These are phyloP conservation scores for Colletotrichum orchidophilum DNA, from an alignment of 2,329 filamentous ascomycete genomes.

Conservation along the genomic window DNA sequence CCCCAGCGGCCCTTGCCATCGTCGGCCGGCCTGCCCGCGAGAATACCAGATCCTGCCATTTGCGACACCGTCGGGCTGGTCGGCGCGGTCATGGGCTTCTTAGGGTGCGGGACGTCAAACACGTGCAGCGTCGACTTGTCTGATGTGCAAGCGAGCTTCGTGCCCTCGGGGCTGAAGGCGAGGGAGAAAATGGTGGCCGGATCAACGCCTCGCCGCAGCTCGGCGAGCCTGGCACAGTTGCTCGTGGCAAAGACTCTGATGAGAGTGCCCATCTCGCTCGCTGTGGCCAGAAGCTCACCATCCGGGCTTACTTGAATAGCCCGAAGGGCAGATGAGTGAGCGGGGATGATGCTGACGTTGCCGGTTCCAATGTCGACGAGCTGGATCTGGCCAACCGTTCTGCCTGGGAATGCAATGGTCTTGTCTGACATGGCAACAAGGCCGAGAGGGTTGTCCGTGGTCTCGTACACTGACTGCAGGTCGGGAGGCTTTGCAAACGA, in stretches of 20 bases:
- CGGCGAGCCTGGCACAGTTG: slow-evolving; percentile 82
- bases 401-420: slow-evolving; percentile 85
- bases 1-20: slow-evolving; percentile 82
- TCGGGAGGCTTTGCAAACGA: slow-evolving; percentile 78
- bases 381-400: slow-evolving; percentile 88
- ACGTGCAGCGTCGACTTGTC: slow-evolving; percentile 97
- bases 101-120: slow-evolving; percentile 80
- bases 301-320: slow-evolving; percentile 84
- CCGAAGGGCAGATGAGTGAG: slow-evolving; percentile 81
- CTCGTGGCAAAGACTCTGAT: slow-evolving; percentile 85
- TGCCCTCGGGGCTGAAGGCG: slow-evolving; percentile 84
- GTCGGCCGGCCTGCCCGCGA: slow-evolving; percentile 47
- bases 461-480: slow-evolving; percentile 81
- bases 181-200: slow-evolving; percentile 88
- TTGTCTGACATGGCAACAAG: slow-evolving; percentile 81
- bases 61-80: slow-evolving; percentile 37
- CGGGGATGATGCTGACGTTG: slow-evolving; percentile 92
- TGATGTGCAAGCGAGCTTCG: slow-evolving; percentile 87
- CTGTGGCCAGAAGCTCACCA: slow-evolving; percentile 85
- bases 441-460: slow-evolving; percentile 83
- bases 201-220: slow-evolving; percentile 90
- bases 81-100: slow-evolving; percentile 43
- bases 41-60: slow-evolving; percentile 19
- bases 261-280: slow-evolving; percentile 90
- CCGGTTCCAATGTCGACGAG: slow-evolving; percentile 80